phyloP scores from a whole-genome alignment of 208 protist species.

The Borovskyia barvae region DNA sequence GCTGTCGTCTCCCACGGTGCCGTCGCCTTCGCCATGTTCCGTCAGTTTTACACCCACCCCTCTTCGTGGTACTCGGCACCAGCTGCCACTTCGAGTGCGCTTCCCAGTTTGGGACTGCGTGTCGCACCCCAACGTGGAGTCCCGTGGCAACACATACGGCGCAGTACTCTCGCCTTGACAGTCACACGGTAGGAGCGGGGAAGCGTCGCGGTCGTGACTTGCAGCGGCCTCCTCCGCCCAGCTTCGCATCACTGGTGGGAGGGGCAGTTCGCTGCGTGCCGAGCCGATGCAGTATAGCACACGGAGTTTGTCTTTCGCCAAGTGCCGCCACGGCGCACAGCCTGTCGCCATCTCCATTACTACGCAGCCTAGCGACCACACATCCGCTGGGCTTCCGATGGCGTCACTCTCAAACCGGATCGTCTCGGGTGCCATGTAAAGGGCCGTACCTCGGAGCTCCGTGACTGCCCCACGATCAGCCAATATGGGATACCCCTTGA shows the following conservation, averaged over 20 bases:
- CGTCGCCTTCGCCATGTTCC: no score
- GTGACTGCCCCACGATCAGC: constrained; percentile 60
- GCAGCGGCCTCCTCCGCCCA: constrained; percentile 42
- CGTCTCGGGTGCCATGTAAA: constrained; percentile 88
- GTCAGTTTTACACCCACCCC: no score
- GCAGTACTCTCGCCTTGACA: no score
- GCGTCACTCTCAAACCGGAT: constrained; percentile 63
- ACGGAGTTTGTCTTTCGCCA: constrained; percentile 46
- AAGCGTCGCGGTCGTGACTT: no score
- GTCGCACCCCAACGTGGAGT: no score
- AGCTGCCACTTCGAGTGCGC: no score
- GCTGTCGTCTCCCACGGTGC: no score
- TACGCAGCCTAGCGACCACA: constrained; percentile 86
- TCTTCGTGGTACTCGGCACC: no score
- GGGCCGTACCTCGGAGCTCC: constrained; percentile 79
- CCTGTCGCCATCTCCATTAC: constrained; percentile 84
- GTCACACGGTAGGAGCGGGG: no score
- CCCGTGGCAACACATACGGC: no score
- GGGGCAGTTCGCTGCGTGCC: constrained; percentile 49
- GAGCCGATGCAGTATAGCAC: constrained; percentile 63
- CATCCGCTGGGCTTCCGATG: constrained; percentile 66
- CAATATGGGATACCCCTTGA: constrained; percentile 40
- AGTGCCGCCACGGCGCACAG: constrained; percentile 66
- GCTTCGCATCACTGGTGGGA: constrained; percentile 55
- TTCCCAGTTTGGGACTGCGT: no score